These are phyloP conservation scores for Aspergillus flavus DNA, from an alignment of 2,329 filamentous ascomycete species.

Conservation along the genomic window DNA sequence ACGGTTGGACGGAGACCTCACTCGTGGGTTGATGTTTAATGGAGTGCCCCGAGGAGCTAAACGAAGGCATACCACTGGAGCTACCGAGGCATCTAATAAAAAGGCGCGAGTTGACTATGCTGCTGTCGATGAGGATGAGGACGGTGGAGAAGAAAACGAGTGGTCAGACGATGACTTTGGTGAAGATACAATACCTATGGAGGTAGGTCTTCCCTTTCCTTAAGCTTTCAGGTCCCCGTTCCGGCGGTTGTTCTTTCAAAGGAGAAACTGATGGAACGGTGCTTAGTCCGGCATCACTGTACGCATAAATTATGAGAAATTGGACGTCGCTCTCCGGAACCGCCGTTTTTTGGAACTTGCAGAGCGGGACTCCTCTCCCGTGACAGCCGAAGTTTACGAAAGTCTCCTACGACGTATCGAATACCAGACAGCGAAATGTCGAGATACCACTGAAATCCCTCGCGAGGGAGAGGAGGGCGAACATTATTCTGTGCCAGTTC, in stretches of 20 bases:
- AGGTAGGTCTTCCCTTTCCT: conserved; percentile 31
- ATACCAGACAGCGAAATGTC: conserved; percentile 68
- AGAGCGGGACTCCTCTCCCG: conserved; percentile 68
- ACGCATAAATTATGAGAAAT: conserved; percentile 82
- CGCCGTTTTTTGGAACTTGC: conserved; percentile 74
- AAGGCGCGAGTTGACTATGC: conserved; percentile 28
- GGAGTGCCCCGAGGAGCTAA: conserved; percentile 39
- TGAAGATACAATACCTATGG: conserved; percentile 39
- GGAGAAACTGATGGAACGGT: not conserved
- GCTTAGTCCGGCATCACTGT: conserved; percentile 70
- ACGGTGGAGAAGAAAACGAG: conserved; percentile 38
- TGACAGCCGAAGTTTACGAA: conserved; percentile 77
- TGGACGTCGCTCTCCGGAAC: conserved; percentile 79
- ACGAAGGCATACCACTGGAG: conserved; percentile 28
- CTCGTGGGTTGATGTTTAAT: conserved; percentile 33
- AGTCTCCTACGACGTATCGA: conserved; percentile 73
- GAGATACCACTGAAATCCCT: conserved; percentile 43
- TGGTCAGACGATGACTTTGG: conserved; percentile 40
- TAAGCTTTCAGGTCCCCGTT: conserved; percentile 1
- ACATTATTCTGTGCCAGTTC: conserved; percentile 40
- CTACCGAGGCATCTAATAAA: conserved; percentile 23
- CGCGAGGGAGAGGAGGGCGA: conserved; percentile 46
- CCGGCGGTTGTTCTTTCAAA: conserved; percentile 15
- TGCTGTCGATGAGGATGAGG: conserved; percentile 31
- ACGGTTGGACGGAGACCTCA: conserved; percentile 39